phyloP scores from a whole-genome alignment of 2,329 filamentous ascomycete species.

The Zopfia rhizophila region DNA sequence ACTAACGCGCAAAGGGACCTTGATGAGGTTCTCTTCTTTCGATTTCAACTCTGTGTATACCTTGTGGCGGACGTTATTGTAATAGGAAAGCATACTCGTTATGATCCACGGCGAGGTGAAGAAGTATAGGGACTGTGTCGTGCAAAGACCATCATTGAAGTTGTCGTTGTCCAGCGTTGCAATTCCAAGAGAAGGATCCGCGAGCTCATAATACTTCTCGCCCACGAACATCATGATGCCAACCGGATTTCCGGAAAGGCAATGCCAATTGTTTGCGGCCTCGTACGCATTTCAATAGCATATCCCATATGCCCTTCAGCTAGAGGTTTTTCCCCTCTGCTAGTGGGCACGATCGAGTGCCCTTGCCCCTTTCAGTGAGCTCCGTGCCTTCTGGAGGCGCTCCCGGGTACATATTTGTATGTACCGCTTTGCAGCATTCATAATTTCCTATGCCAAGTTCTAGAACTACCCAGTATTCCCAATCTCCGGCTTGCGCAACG shows the following conservation, averaged over 20 bases:
- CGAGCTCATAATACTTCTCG: constrained; percentile 56
- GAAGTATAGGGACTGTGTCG: constrained; percentile 47
- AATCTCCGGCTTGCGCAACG: constrained; percentile 54
- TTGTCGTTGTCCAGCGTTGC: constrained; percentile 40
- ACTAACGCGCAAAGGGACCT: constrained; percentile 50
- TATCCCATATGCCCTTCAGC: constrained; percentile 54
- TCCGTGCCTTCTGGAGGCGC: constrained; percentile 42
- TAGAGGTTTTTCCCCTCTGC: constrained; percentile 40
- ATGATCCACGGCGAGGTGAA: constrained; percentile 51
- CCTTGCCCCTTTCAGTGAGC: constrained; percentile 45
- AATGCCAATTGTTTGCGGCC: constrained; percentile 57
- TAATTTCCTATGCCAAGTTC: constrained; percentile 50
- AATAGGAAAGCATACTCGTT: constrained; percentile 51
- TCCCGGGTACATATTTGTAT: constrained; percentile 56
- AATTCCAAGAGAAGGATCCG: constrained; percentile 41
- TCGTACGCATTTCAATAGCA: constrained; percentile 55
- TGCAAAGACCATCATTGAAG: constrained; percentile 44
- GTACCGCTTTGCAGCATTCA: constrained; percentile 51
- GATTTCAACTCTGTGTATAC: constrained; percentile 50
- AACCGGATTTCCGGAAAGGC: constrained; percentile 55
- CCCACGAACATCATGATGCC: constrained; percentile 58
- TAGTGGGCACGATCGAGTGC: constrained; percentile 46
- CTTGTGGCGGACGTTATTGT: constrained; percentile 52
- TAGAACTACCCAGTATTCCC: constrained; percentile 54
- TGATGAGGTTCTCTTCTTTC: constrained; percentile 49